Base-by-base conservation (phyloP, 495 filamentous ascomycete species). In the Podospora appendiculata region DNA sequence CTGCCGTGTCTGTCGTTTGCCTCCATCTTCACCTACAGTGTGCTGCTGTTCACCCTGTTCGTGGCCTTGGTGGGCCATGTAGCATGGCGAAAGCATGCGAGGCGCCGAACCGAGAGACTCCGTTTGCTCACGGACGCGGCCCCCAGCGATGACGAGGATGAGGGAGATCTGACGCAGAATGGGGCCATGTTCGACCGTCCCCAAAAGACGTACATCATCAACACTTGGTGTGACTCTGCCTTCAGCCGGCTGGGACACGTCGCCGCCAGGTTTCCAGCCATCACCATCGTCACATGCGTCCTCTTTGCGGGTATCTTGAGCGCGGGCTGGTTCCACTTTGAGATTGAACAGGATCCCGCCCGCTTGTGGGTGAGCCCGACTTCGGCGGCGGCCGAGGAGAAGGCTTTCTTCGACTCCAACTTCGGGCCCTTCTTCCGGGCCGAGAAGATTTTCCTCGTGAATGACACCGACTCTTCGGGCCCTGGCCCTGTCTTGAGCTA, bases 391-490 rank as follows among this genome's bases (percentile, higher is more conserved):
- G 92, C 93, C 0, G 77, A 89, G 66, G 94, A 97, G 67, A 98
- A 98, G 71, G 75, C 77, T 12, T 97, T 93, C 65, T 98, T 96
- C 60, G 93, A 97, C 67, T 69, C 81, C n/a, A 90, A 88, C 51
- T 98, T 98, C 63, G 94, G 91, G 1, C 89, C 94, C 2, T 98
- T 98, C 65, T 97, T 88, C 65, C 89, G 93, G 13, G 86, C 91
- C 3, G 87, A 98, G 65, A 92, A 97, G 68, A 83, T 85, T 2
- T 97, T 97, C 64, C 64, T 98, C 36, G 88, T 97, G 51, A 98
- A 97, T 57, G 90, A 96, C 59, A 89, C 82, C 7, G 65, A 77
- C 9, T 56, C 74, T 8, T 72, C 71, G 8, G 83, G 79, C 0
- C 78, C 80, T 17, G 84, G 85, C 2, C 88, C 88, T 3, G 86